Percentiles rank a stretch among this genome's conserved stretches.
Conservation (phyloP, 1,139 yeast genomes). For the Geotrichum aggregatum region DNA sequence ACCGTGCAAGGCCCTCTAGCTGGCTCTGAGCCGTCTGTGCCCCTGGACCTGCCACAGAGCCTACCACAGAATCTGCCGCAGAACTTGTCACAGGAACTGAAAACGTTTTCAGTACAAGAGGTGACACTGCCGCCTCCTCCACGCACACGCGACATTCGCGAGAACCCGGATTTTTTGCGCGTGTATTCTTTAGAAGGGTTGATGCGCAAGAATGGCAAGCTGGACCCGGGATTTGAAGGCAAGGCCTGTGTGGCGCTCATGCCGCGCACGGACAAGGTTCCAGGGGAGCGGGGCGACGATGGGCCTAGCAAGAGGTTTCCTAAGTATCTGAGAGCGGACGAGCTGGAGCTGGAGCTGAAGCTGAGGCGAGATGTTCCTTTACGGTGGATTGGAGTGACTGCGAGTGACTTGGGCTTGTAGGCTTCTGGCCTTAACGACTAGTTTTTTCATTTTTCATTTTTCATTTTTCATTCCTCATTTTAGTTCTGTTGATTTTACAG, state of each 20-base stretch:
- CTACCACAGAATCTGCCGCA: background rate
- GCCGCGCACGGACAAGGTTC: slow-evolving; percentile 8
- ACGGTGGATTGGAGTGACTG: background rate
- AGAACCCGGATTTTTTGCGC: slow-evolving; percentile 39
- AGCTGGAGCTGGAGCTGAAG: background rate
- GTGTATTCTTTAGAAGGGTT: slow-evolving; percentile 38
- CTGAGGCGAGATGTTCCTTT: background rate
- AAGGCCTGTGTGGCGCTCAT: slow-evolving; percentile 11
- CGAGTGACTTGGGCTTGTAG: background rate
- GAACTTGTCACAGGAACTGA: background rate
- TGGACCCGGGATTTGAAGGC: slow-evolving; percentile 32
- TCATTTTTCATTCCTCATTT: background rate
- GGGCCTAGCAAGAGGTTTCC: background rate
- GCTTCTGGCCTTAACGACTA: background rate
- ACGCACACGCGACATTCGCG: slow-evolving; percentile 21
- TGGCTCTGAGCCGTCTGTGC: background rate
- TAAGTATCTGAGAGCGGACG: background rate
- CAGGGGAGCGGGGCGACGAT: background rate
- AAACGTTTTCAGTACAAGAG: slow-evolving; percentile 14
- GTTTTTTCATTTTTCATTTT: background rate
- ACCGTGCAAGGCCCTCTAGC: too few relatives aligned
- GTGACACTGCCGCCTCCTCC: slow-evolving; percentile 13
- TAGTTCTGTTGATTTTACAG: background rate
- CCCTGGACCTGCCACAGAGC: background rate
- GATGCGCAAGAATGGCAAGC: slow-evolving; percentile 37